Conservation (phyloP, 1,139 yeast genomes). For the Taphrina populina region DNA sequence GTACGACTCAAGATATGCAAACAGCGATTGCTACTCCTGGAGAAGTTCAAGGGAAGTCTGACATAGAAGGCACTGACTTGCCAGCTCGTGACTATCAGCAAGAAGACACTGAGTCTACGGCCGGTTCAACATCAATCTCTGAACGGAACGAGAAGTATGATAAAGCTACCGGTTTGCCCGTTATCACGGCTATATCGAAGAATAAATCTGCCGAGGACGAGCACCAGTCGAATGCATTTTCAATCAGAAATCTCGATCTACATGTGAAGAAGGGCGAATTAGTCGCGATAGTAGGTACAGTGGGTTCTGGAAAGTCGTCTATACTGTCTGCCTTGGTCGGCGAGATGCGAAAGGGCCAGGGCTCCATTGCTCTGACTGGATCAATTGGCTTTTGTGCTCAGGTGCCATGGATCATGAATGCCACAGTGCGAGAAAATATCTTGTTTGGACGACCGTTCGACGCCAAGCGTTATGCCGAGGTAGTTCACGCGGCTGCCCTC, state of each 20-base stretch:
- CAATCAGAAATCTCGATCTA: slow-evolving; percentile 53
- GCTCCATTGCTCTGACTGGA: slow-evolving; percentile 51
- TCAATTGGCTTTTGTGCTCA: slow-evolving; percentile 49
- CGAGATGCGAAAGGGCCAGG: slow-evolving; percentile 55
- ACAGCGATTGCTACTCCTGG: too few relatives aligned
- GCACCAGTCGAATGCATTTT: too few relatives aligned
- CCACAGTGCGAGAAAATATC: slow-evolving; percentile 74
- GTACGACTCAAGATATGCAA: too few relatives aligned
- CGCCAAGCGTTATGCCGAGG: slow-evolving; percentile 55
- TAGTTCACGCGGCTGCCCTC: slow-evolving; percentile 65
- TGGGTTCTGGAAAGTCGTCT: slow-evolving; percentile 72
- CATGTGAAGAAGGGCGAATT: slow-evolving; percentile 58
- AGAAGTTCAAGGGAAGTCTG: too few relatives aligned
- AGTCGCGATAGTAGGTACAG: slow-evolving; percentile 65
- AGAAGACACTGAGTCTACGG: too few relatives aligned
- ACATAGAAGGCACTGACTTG: too few relatives aligned
- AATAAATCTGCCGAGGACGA: too few relatives aligned
- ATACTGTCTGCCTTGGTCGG: slow-evolving; percentile 63
- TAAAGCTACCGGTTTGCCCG: too few relatives aligned
- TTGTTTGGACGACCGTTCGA: slow-evolving; percentile 65
- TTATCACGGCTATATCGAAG: too few relatives aligned
- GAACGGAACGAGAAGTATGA: too few relatives aligned
- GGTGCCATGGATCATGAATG: slow-evolving; percentile 82
- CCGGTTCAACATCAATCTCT: too few relatives aligned
- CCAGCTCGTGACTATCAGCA: too few relatives aligned